These are phyloP conservation scores for Raffaelea albimanens DNA, from an alignment of 2,329 filamentous ascomycete species.

Conservation along the genomic window DNA sequence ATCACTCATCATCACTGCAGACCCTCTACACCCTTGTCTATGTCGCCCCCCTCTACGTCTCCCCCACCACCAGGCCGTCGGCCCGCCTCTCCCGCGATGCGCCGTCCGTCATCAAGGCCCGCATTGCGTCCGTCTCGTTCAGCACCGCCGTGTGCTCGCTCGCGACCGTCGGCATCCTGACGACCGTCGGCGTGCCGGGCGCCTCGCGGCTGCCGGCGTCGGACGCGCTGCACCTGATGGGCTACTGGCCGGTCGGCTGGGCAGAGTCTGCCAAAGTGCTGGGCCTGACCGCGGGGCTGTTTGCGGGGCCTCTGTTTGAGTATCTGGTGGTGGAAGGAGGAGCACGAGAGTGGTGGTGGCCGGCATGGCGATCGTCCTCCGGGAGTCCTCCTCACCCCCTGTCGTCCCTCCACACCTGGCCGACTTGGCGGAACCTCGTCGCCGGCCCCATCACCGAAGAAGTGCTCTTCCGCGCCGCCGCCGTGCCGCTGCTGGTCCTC, in stretches of 20 bases:
- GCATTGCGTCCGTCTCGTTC: constrained; percentile 69
- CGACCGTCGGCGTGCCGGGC: constrained; percentile 38
- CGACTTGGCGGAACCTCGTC: constrained; percentile 77
- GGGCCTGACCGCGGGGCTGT: constrained; percentile 68
- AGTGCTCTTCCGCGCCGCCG: constrained; percentile 80
- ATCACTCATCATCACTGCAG: constrained; percentile 35
- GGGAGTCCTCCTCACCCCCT: constrained; percentile 29
- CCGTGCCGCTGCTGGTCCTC: constrained; percentile 72
- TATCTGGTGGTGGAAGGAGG: constrained; percentile 60
- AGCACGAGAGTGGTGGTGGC: constrained; percentile 54
- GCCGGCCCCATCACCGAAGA: constrained; percentile 88
- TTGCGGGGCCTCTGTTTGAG: constrained; percentile 78
- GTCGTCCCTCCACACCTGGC: constrained; percentile 55
- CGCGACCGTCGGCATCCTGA: constrained; percentile 58
- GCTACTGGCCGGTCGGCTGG: constrained; percentile 68
- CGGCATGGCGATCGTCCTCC: constrained; percentile 28
- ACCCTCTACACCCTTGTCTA: constrained; percentile 80
- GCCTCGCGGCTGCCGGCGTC: constrained; percentile 12
- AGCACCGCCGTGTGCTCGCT: constrained; percentile 63
- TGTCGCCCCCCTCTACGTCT: constrained; percentile 85
- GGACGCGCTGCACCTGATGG: constrained; percentile 59
- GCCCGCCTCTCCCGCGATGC: constrained; percentile 73
- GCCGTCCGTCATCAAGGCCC: constrained; percentile 77
- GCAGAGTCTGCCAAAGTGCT: constrained; percentile 54
- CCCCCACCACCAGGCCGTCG: constrained; percentile 68